A percentile compares a stretch with the other conserved stretches of the same genome.
Conservation (phyloP, 192 early-diverging fungal species). For the Haplosporangium gracile region DNA sequence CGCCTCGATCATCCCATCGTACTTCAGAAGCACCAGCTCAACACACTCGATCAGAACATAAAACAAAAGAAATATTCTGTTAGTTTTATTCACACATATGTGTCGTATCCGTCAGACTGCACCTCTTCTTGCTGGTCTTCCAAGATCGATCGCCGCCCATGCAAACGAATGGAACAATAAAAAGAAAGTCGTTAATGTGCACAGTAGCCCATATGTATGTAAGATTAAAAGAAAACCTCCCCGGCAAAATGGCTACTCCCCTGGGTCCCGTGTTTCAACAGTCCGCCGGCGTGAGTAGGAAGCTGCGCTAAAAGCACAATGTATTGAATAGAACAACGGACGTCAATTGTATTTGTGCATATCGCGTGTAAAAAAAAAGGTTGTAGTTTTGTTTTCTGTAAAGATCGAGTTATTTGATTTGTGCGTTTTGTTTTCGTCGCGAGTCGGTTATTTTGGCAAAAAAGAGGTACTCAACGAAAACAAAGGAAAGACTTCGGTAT, state of each 20-base stretch:
- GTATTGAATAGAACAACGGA: not conserved
- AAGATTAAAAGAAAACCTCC: not conserved
- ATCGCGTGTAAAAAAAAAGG: not conserved
- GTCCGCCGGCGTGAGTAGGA: not conserved
- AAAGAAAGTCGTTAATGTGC: not conserved
- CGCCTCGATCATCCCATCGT: too few species aligned
- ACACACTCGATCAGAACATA: too few species aligned
- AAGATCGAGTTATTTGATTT: not conserved
- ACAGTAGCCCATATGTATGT: not conserved
- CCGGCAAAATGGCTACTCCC: not conserved
- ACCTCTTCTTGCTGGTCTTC: not conserved
- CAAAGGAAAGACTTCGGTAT: too few species aligned
- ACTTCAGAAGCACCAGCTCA: too few species aligned
- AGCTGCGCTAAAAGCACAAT: slow-evolving; percentile 3
- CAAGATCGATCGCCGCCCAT: not conserved
- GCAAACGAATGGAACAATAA: not conserved
- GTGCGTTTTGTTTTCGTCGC: not conserved
- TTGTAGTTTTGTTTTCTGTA: not conserved
- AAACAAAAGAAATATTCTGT: too few species aligned
- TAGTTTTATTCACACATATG: too few species aligned
- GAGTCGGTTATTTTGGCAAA: slow-evolving; percentile 2
- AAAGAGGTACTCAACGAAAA: not conserved
- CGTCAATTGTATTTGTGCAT: slow-evolving; percentile 5
- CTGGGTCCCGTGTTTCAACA: not conserved
- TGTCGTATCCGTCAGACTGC: too few species aligned